Conservation (phyloP, 768 basidiomycete species). For the Tulasnella calospora region DNA sequence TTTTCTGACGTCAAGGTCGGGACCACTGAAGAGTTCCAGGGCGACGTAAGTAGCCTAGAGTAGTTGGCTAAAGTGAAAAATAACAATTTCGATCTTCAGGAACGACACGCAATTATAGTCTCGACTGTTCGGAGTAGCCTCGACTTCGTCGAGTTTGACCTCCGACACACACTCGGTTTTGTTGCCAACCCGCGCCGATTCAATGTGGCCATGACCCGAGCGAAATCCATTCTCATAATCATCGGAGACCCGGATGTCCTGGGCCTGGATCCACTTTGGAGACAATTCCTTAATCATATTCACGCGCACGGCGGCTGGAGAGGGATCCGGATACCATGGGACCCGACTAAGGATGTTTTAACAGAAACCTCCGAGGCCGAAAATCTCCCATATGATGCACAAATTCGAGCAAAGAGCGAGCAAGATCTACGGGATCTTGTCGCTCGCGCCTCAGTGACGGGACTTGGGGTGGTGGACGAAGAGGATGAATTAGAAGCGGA, state of each 20-base stretch:
- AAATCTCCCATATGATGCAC: background rate
- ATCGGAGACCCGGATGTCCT: conserved; percentile 58
- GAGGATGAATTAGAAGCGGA: conserved; percentile 33
- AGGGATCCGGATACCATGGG: conserved; percentile 34
- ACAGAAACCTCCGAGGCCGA: background rate
- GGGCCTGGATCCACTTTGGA: conserved; percentile 56
- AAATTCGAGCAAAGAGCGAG: background rate
- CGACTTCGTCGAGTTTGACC: conserved; percentile 24
- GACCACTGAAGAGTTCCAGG: conserved; percentile 23
- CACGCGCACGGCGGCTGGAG: conserved; percentile 50
- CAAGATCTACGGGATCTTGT: conserved; percentile 24
- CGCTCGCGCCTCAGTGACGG: background rate
- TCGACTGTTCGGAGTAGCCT: conserved; percentile 25
- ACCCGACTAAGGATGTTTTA: background rate
- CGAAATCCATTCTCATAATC: conserved; percentile 11
- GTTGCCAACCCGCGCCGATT: conserved; percentile 26
- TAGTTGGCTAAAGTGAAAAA: background rate
- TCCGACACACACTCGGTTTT: conserved; percentile 22
- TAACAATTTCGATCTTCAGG: background rate
- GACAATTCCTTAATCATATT: conserved; percentile 55
- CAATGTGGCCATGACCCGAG: conserved; percentile 43
- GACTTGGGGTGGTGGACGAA: background rate
- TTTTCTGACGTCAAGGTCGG: conserved; percentile 21
- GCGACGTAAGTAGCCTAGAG: conserved; percentile 2
- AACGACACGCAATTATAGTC: conserved; percentile 27